phyloP scores from a whole-genome alignment of 257 asterid genomes.

The Fraxinus americana region DNA sequence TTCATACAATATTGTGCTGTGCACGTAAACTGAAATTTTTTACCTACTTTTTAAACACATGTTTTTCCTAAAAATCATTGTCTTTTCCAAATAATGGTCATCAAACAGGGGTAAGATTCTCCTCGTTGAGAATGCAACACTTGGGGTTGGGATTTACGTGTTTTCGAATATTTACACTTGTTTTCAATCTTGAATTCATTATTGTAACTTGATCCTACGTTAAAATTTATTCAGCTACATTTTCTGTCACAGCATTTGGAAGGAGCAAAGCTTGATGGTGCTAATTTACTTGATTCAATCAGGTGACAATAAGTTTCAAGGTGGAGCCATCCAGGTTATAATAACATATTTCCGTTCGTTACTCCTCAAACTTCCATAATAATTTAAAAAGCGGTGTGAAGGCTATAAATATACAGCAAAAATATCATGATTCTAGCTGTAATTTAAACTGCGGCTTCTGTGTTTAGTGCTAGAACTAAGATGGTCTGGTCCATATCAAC shows the following conservation, averaged over 20 bases:
- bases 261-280: conserved; percentile 89
- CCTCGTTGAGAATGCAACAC: neutral
- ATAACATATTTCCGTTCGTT: neutral
- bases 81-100: too few species aligned
- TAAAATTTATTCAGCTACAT: too few species aligned
- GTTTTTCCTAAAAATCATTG: too few species aligned
- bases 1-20: too few species aligned
- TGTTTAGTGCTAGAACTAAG: neutral
- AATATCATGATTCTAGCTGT: conserved; percentile 7
- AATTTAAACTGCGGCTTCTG: neutral
- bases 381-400: neutral
- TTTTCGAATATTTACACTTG: neutral
- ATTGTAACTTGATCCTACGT: neutral
- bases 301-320: conserved; percentile 40
- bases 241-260: conserved; percentile 59
- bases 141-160: neutral
- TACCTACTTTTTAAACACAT: too few species aligned
- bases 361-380: neutral
- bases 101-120: neutral
- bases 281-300: conserved; percentile 79
- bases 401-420: neutral
- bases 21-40: too few species aligned
- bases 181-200: neutral
- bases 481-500: neutral
- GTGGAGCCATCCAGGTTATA: conserved; percentile 7